Percentiles rank a stretch among this genome's conserved stretches.
Conservation (phyloP, 2,329 filamentous ascomycete genomes). For the Fusarium hainanense region DNA sequence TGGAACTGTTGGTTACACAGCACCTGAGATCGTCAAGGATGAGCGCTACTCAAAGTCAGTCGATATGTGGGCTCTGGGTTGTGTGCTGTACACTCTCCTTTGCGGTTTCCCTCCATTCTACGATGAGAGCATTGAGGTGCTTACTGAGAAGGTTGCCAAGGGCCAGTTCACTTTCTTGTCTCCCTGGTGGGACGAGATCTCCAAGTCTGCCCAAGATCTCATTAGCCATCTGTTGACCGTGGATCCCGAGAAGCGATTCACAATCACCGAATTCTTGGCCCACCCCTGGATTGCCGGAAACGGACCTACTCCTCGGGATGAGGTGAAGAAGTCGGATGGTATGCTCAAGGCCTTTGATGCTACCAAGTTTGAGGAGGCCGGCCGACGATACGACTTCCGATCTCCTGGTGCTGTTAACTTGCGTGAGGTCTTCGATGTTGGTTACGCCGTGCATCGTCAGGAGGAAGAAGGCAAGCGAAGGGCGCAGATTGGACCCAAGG, state of each 20-base stretch:
- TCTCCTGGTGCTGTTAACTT: slow-evolving; percentile 95
- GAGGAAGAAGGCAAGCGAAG: slow-evolving; percentile 95
- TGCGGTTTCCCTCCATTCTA: slow-evolving; percentile 99
- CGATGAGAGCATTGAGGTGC: slow-evolving; percentile 95
- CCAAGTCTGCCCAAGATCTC: slow-evolving; percentile 91
- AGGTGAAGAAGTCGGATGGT: slow-evolving; percentile 64
- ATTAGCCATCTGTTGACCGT: slow-evolving; percentile 94
- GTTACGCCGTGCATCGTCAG: slow-evolving; percentile 96
- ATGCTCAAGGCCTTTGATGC: slow-evolving; percentile 67
- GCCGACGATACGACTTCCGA: slow-evolving; percentile 88
- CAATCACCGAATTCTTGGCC: slow-evolving; percentile 90
- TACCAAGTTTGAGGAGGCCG: slow-evolving; percentile 63
- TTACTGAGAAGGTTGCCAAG: slow-evolving; percentile 96
- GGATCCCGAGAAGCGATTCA: slow-evolving; percentile 93
- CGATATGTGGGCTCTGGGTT: slow-evolving; percentile 99
- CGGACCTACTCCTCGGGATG: slow-evolving; percentile 66
- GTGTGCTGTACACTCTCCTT: slow-evolving; percentile 94
- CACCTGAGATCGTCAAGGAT: slow-evolving; percentile 98
- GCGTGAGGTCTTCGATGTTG: slow-evolving; percentile 96
- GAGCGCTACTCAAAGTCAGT: slow-evolving; percentile 98
- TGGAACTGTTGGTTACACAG: slow-evolving; percentile 97
- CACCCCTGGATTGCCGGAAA: slow-evolving; percentile 91
- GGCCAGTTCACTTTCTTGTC: slow-evolving; percentile 98
- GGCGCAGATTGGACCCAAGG: slow-evolving; percentile 82
- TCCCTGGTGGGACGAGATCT: slow-evolving; percentile 99